Base-by-base conservation (phyloP, 139 green algal genomes). In the Chlorella sp. region DNA sequence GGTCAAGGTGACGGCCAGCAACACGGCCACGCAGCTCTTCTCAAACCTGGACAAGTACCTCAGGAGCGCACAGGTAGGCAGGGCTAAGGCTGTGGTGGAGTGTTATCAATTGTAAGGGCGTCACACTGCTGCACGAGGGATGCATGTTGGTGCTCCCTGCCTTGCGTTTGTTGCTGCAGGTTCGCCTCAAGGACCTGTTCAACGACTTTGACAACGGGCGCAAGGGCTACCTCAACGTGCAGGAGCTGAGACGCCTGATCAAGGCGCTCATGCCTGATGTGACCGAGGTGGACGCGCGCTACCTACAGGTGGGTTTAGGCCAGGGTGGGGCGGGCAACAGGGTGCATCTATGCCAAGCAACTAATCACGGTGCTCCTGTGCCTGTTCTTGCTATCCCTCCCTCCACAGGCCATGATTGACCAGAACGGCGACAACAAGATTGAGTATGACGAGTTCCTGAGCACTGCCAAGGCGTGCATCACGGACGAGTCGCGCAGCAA, bases 11-110 rank as follows among this genome's bases (percentile, higher is more conserved):
- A 72, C 2, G 4, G 49, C 35, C n/a, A 5, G 27, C 2, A 31
- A 24, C 35, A 62, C 67, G 33, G 51, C 59, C 10, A 27, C 62
- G 2, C 3, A 68, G 30, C 61, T 86, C 33, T 83, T 86, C 67
- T 35, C 71, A 23, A 62, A 70, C 0, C 77, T 86, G 34, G 81
- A 86, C 70, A 24, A 74, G 32, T 83, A 83, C 77, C 74, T 86
- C 1, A 81, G 80, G 71, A 42, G 70, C 55, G 35, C 69, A 30
- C 30, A 68, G n/a, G 72, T 80, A 61, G 23, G 62, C 32, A 42
- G n/a, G n/a, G n/a, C n/a, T n/a, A n/a, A n/a, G n/a, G n/a, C n/a
- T n/a, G n/a, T n/a, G n/a, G n/a, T n/a, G n/a, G n/a, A n/a, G n/a
- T n/a, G n/a, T n/a, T n/a, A n/a, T n/a, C n/a, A n/a, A n/a, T n/a